phyloP scores from a whole-genome alignment of 2,329 filamentous ascomycete genomes.

The Aureobasidium sp. region DNA sequence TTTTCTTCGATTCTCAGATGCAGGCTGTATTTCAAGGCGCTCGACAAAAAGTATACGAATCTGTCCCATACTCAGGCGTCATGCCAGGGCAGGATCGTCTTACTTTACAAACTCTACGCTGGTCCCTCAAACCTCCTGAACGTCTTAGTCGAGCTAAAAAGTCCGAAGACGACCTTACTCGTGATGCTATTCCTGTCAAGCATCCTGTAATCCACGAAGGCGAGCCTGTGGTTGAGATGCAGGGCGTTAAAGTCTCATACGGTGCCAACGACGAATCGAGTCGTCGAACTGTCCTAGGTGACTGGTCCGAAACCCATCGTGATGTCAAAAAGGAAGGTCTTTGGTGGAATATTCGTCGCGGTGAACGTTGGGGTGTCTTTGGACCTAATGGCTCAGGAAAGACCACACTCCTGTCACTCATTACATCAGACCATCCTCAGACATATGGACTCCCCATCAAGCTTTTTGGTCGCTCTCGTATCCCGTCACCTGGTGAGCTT shows the following conservation, averaged over 20 bases:
- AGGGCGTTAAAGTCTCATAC: constrained; percentile 75
- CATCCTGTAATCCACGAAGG: constrained; percentile 37
- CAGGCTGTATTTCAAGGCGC: constrained; percentile 59
- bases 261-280: constrained; percentile 38
- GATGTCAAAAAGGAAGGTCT: constrained; percentile 46
- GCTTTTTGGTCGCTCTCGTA: constrained; percentile 73
- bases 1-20: constrained; percentile 63
- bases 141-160: neutral
- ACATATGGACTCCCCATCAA: constrained; percentile 82
- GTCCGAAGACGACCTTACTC: constrained; percentile 18
- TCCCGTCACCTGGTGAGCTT: constrained; percentile 63
- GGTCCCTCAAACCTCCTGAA: neutral
- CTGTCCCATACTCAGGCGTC: neutral
- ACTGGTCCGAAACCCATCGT: constrained; percentile 50
- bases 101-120: neutral
- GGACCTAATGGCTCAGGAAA: constrained; percentile 93
- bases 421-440: constrained; percentile 94
- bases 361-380: constrained; percentile 86
- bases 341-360: constrained; percentile 73
- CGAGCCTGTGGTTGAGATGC: constrained; percentile 77
- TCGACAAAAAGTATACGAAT: constrained; percentile 54
- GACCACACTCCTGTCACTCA: constrained; percentile 84
- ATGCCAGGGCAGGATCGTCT: neutral
- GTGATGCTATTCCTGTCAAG: constrained; percentile 25
- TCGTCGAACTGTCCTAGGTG: constrained; percentile 65